phyloP scores from a whole-genome alignment of 345 rosid species.

The Aquilaria sinensis region DNA sequence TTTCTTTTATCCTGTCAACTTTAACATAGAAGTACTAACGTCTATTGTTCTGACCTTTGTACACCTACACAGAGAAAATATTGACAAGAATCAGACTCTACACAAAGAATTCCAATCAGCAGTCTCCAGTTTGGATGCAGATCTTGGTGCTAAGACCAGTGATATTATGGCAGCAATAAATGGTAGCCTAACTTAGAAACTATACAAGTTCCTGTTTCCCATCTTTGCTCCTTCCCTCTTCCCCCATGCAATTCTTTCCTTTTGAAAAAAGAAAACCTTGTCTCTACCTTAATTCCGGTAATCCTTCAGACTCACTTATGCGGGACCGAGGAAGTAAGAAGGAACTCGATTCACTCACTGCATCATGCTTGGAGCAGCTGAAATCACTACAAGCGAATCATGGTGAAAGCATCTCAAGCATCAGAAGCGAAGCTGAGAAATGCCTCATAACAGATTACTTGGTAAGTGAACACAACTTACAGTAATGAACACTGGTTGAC shows the following conservation, averaged over 20 bases:
- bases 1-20: not conserved
- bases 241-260: not conserved
- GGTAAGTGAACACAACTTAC: conserved; percentile 31
- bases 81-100: conserved; percentile 22
- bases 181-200: conserved; percentile 32
- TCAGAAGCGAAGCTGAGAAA: conserved; percentile 64
- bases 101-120: conserved; percentile 40
- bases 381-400: conserved; percentile 51
- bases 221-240: not conserved
- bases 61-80: conserved; percentile 40
- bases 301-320: conserved; percentile 43
- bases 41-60: not conserved
- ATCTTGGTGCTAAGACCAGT: conserved; percentile 32
- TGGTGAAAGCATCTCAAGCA: conserved; percentile 38
- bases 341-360: conserved; percentile 44
- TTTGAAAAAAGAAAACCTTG: conserved; percentile 2
- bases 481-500: no score
- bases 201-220: no score
- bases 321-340: conserved; percentile 51
- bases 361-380: conserved; percentile 47
- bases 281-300: not conserved
- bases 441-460: conserved; percentile 62
- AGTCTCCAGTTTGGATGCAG: conserved; percentile 37
- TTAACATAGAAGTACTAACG: not conserved
- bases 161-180: conserved; percentile 38